Evolutionary conservation across 306 rosid genomes (phyloP).

Genomic region (Quillaja saponaria): DNA sequence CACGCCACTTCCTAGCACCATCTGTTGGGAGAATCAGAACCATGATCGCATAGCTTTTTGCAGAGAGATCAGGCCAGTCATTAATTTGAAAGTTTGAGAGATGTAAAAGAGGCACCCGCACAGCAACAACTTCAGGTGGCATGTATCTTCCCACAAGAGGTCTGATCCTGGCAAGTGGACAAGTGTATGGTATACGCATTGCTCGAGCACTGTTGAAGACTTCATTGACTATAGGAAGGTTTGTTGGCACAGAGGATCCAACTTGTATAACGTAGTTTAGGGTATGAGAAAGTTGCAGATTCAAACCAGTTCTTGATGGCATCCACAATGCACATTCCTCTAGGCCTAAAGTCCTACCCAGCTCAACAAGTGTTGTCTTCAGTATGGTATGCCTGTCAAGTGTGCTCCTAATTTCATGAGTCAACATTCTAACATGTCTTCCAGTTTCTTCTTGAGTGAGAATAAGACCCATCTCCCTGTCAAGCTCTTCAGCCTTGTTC

Average conservation of each 20-base stretch:
- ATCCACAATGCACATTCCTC: conserved; percentile 95
- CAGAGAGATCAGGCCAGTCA: conserved; percentile 79
- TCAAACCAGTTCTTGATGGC: conserved; percentile 73
- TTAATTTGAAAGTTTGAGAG: conserved; percentile 80
- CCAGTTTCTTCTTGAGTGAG: conserved; percentile 91
- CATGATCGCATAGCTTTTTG: conserved; percentile 85
- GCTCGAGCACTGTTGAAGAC: conserved; percentile 76
- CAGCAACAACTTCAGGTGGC: conserved; percentile 85
- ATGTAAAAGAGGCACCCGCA: conserved; percentile 80
- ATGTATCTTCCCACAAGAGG: conserved; percentile 69
- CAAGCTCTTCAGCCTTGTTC: conserved; percentile 87
- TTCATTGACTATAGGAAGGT: conserved; percentile 66
- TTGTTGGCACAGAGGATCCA: conserved; percentile 67
- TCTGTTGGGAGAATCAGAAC: conserved; percentile 88
- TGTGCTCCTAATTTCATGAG: conserved; percentile 93
- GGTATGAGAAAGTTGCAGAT: conserved; percentile 78
- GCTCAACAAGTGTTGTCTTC: conserved; percentile 91
- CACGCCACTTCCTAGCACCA: conserved; percentile 83
- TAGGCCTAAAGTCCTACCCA: conserved; percentile 79
- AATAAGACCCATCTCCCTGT: conserved; percentile 92
- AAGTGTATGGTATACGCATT: conserved; percentile 58
- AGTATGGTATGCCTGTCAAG: conserved; percentile 85
- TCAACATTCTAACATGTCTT: conserved; percentile 94
- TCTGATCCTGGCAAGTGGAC: conserved; percentile 76
- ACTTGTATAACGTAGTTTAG: conserved; percentile 66